These are phyloP conservation scores for Euclidium syriacum DNA, from an alignment of 345 rosid species.

Conservation along the genomic window DNA sequence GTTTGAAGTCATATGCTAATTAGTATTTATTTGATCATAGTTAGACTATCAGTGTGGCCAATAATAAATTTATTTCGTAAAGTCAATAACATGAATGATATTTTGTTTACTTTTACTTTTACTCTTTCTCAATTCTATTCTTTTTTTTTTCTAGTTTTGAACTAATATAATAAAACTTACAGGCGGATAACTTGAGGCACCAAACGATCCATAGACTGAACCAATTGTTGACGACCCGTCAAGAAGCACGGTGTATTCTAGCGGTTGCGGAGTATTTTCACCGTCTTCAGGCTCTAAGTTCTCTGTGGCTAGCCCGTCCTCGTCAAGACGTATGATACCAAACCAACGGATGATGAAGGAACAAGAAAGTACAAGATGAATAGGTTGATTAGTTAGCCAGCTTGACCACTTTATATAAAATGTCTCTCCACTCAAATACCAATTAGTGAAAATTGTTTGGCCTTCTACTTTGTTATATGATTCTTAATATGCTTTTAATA, in stretches of 20 bases:
- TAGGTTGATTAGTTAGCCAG: conserved; percentile 35
- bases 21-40: background rate
- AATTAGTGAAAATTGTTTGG: conserved; percentile 15
- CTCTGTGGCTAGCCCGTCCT: conserved; percentile 90
- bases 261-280: conserved; percentile 85
- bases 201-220: conserved; percentile 71
- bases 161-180: conserved; percentile 35
- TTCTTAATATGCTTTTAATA: conserved; percentile 1
- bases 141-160: background rate
- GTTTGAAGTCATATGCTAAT: too few species aligned
- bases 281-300: conserved; percentile 92
- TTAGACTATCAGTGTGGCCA: background rate
- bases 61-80: background rate
- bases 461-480: conserved; percentile 24
- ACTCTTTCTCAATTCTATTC: background rate
- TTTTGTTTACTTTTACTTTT: background rate
- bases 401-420: conserved; percentile 25
- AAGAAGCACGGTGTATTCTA: conserved; percentile 77
- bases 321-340: conserved; percentile 54
- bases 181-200: conserved; percentile 96
- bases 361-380: background rate
- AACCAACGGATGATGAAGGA: background rate
- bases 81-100: conserved; percentile 6
- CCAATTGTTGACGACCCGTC: conserved; percentile 73
- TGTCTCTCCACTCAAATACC: conserved; percentile 8